Base-by-base conservation (phyloP, 2,329 filamentous ascomycete genomes). In the Furcasterigmium sp. region DNA sequence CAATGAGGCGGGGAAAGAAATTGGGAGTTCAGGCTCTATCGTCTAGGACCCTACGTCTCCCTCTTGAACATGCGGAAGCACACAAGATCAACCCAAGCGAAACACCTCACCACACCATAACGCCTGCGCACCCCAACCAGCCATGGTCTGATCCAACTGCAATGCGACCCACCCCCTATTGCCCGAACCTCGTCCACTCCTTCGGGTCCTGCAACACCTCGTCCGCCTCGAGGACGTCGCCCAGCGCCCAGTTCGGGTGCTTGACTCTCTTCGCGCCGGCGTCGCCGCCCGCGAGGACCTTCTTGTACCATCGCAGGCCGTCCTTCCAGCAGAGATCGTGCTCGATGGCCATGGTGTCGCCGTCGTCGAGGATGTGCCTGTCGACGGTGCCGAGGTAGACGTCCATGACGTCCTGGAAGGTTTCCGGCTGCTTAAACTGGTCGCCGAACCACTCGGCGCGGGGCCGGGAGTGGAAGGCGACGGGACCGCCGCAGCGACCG, bases 401-500 rank as follows among this genome's bases (percentile, higher is more conserved):
- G 19, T 43, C 41, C 8, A 43, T 18, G 35, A 43, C 14, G 19
- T 43, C 34, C 6, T 23, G 13, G 18, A 32, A 43, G 13, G 21
- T 32, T 8, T 43, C 41, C 13, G 41, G 41, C 41, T 38, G 23
- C 23, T 30, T 18, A n/a, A 37, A 43, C 9, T 8, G 3, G 8
- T 11, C 13, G n/a, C 41, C 41, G 10, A 43, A 37, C 34, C 34
- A 43, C 34, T 43, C 41, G 17, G 41, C 23, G 10, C 23, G 34
- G 21, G 36, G 34, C 8, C 26, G 23, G 23, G 19, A 43, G 25
- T 43, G 41, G 25, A 37, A 43, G 17, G 21, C 34, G 14, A 43
- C 21, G 26, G 41, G 41, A 8, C 34, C 30, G 23, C 56, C 55
- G 37, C 55, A 58, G 8, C 56, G 54, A 1, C 50, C 50, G 17